A percentile compares a stretch with the other conserved stretches of the same genome.
Evolutionary conservation across 208 protist species (phyloP).

Genomic region (Trypanosoma scelopori): DNA sequence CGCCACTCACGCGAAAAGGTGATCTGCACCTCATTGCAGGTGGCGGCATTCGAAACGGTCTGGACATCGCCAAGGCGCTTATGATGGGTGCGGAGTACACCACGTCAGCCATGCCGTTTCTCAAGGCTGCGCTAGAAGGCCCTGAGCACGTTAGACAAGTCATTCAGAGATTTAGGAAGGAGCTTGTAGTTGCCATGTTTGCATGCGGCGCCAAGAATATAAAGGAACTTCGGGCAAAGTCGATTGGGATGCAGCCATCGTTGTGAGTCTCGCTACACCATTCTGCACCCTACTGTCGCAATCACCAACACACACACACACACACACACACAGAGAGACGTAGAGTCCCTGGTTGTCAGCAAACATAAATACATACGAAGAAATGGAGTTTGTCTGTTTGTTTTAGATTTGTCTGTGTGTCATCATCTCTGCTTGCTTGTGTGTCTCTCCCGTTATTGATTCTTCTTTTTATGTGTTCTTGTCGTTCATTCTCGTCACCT

Average conservation of each 20-base stretch:
- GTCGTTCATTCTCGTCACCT: no score
- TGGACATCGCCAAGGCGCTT: constrained; percentile 88
- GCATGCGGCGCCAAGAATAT: constrained; percentile 83
- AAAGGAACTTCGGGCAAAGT: constrained; percentile 46
- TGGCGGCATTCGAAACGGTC: constrained; percentile 82
- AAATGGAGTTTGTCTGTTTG: no score
- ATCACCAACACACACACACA: no score
- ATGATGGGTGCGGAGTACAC: constrained; percentile 82
- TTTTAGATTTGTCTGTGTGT: constrained; percentile 8
- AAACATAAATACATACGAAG: no score
- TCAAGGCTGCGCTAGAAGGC: constrained; percentile 79
- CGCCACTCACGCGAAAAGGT: constrained; percentile 39
- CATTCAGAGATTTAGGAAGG: constrained; percentile 72
- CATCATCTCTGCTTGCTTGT: not conserved
- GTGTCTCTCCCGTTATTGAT: not conserved
- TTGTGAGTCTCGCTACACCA: not conserved
- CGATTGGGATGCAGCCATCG: constrained; percentile 1
- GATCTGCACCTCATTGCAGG: constrained; percentile 83
- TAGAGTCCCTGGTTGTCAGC: no score
- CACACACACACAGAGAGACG: no score
- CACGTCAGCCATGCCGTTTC: constrained; percentile 87
- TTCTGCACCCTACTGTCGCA: no score
- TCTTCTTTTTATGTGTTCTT: no score
- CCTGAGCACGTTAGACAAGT: constrained; percentile 65
- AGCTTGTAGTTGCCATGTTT: constrained; percentile 88